Conservation (phyloP, 2,329 filamentous ascomycete genomes). For the Talaromyces sp. region DNA sequence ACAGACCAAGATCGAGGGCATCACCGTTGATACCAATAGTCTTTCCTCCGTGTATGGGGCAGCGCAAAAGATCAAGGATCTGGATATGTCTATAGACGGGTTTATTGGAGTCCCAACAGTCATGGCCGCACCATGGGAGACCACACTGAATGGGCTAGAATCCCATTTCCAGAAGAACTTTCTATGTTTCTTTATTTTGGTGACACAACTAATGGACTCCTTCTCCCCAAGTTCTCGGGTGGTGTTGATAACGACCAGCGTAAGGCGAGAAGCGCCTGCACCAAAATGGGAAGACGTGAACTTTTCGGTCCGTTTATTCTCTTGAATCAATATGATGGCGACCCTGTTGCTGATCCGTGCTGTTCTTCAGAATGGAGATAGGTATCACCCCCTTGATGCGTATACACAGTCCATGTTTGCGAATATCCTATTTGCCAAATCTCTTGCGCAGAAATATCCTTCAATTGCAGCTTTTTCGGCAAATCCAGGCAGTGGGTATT, state of each 20-base stretch:
- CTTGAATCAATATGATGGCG: not conserved
- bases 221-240: slow-evolving; percentile 18
- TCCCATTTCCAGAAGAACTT: slow-evolving; percentile 31
- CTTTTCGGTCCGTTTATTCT: slow-evolving; percentile 21
- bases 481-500: slow-evolving; percentile 31
- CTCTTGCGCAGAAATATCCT: slow-evolving; percentile 17
- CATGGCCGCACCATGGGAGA: slow-evolving; percentile 21
- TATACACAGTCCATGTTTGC: slow-evolving; percentile 32
- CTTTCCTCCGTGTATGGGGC: slow-evolving; percentile 22
- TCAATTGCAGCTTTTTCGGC: slow-evolving; percentile 27
- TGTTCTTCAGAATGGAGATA: slow-evolving; percentile 23
- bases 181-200: slow-evolving; percentile 27
- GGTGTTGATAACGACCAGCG: slow-evolving; percentile 26
- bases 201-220: slow-evolving; percentile 21
- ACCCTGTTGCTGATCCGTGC: not conserved
- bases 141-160: slow-evolving; percentile 27
- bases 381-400: slow-evolving; percentile 28
- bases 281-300: slow-evolving; percentile 24
- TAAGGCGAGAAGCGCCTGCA: slow-evolving; percentile 22
- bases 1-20: slow-evolving; percentile 23
- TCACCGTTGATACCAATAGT: slow-evolving; percentile 17
- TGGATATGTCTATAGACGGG: slow-evolving; percentile 25
- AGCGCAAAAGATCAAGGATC: slow-evolving; percentile 15
- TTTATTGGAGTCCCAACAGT: slow-evolving; percentile 24
- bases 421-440: slow-evolving; percentile 29